A percentile compares a stretch with the other conserved stretches of the same genome.
Evolutionary conservation across 2,329 filamentous ascomycete species (phyloP).

Genomic region (Aspergillus costaricaensis): DNA sequence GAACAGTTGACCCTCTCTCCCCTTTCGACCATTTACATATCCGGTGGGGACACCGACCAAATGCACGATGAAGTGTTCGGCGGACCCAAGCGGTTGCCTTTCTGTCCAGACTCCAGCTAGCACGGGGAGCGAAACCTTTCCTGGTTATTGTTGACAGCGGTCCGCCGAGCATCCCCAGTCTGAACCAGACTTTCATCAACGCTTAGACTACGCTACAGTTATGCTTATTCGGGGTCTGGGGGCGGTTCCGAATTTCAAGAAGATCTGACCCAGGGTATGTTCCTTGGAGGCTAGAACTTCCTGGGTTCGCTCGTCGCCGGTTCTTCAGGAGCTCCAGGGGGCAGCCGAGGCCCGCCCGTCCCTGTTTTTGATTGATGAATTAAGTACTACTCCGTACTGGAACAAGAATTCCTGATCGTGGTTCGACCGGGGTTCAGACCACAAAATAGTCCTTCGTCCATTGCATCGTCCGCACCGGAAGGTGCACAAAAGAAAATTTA

Average conservation of each 20-base stretch:
- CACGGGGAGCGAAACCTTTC: slow-evolving; percentile 9
- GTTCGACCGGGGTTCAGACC: neutral
- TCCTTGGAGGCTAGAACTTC: neutral
- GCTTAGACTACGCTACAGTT: slow-evolving; percentile 28
- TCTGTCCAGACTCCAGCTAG: slow-evolving; percentile 5
- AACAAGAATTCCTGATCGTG: neutral
- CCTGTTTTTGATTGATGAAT: neutral
- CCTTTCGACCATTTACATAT: slow-evolving; percentile 18
- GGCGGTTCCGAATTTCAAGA: neutral
- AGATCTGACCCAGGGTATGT: slow-evolving; percentile 13
- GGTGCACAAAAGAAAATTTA: neutral
- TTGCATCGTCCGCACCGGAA: neutral
- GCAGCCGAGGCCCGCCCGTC: neutral
- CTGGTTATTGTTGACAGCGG: slow-evolving; percentile 19
- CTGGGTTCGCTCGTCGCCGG: neutral
- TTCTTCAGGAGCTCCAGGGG: neutral
- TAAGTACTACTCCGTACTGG: no score
- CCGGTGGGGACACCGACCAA: slow-evolving; percentile 14
- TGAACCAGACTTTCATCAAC: slow-evolving; percentile 26
- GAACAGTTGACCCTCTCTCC: neutral
- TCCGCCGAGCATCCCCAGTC: slow-evolving; percentile 22
- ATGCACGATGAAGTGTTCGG: slow-evolving; percentile 28
- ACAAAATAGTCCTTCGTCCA: neutral
- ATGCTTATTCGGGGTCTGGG: slow-evolving; percentile 28
- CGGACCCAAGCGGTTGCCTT: slow-evolving; percentile 21